A percentile compares a stretch with the other conserved stretches of the same genome.
Conservation (phyloP, 805 yeast species). For the Ogataea angusta region DNA sequence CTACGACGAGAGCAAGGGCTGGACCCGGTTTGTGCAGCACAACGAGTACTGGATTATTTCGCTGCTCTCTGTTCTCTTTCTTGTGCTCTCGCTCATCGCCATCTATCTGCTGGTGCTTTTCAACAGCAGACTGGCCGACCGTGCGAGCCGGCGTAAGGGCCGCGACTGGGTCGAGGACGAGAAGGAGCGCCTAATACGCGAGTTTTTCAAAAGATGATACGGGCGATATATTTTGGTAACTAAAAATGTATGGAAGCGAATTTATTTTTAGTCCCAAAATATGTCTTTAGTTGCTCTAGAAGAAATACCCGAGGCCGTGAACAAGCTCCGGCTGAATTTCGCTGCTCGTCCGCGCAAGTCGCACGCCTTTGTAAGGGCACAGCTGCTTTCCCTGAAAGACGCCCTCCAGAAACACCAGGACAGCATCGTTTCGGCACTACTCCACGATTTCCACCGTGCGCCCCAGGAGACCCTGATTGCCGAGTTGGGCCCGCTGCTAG, state of each 20-base stretch:
- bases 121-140: slow-evolving; percentile 5
- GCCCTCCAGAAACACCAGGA: slow-evolving; percentile 58
- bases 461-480: slow-evolving; percentile 55
- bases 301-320: slow-evolving; percentile 48
- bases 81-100: slow-evolving; percentile 4
- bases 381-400: slow-evolving; percentile 64
- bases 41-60: slow-evolving; percentile 14
- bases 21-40: slow-evolving; percentile 9
- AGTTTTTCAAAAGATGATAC: slow-evolving; percentile 12
- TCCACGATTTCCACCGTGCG: slow-evolving; percentile 65
- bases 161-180: slow-evolving; percentile 13
- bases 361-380: slow-evolving; percentile 55
- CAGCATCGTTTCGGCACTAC: slow-evolving; percentile 53
- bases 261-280: neutral
- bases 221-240: slow-evolving; percentile 3
- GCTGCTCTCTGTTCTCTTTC: slow-evolving; percentile 10
- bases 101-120: slow-evolving; percentile 7
- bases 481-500: slow-evolving; percentile 51
- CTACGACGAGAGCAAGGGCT: neutral
- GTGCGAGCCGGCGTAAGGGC: slow-evolving; percentile 1
- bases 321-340: slow-evolving; percentile 41
- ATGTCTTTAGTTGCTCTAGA: slow-evolving; percentile 6
- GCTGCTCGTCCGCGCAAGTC: slow-evolving; percentile 45
- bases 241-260: neutral
- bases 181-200: slow-evolving; percentile 16